phyloP scores from a whole-genome alignment of 2,329 filamentous ascomycete species.

The Hypocrella siamensis region DNA sequence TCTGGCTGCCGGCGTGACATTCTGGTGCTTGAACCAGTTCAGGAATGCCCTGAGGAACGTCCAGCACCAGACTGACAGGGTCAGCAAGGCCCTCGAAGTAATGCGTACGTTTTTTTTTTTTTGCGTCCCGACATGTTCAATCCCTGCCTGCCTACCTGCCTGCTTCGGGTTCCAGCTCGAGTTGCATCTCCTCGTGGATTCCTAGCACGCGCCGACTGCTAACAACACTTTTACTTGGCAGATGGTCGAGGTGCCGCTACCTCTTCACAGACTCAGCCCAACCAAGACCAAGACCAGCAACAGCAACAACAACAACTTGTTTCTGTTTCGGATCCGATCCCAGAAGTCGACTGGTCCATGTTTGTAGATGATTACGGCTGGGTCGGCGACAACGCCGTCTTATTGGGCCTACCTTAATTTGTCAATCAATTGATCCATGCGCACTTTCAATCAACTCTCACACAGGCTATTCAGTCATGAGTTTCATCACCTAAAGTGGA shows the following conservation, averaged over 20 bases:
- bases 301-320: too few relatives aligned
- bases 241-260: constrained; percentile 1
- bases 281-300: too few relatives aligned
- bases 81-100: constrained; percentile 14
- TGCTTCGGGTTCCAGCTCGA: not conserved
- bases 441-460: not conserved
- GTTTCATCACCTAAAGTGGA: too few relatives aligned
- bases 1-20: constrained; percentile 31
- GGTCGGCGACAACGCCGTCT: constrained; percentile 15
- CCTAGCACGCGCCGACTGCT: too few relatives aligned
- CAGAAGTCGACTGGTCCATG: constrained; percentile 33
- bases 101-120: constrained; percentile 9
- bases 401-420: constrained; percentile 13
- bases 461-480: not conserved
- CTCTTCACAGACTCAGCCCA: constrained; percentile 2
- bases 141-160: not conserved
- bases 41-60: constrained; percentile 23
- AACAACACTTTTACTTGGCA: too few relatives aligned
- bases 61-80: constrained; percentile 14
- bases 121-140: not conserved
- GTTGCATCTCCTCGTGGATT: too few relatives aligned
- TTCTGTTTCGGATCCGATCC: constrained; percentile 19
- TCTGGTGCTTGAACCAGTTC: constrained; percentile 33
- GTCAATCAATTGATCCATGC: too few relatives aligned
- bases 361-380: constrained; percentile 35